These are phyloP conservation scores for Carex cristatella DNA, from an alignment of 176 grass and related monocot genomes.

Conservation along the genomic window DNA sequence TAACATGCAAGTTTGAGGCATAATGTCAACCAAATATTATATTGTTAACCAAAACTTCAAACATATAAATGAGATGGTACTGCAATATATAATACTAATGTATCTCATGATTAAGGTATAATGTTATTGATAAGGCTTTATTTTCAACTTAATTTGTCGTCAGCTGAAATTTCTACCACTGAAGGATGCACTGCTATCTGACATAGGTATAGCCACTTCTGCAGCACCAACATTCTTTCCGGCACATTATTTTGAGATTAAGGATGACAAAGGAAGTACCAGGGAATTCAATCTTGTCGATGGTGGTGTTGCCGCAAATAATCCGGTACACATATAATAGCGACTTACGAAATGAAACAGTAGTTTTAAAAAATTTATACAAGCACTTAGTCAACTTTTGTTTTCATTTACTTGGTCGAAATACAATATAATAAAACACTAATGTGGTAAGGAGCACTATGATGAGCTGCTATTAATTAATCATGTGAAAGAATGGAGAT, in stretches of 20 bases:
- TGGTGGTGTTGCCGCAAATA: slow-evolving; percentile 70
- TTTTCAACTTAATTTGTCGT: background rate
- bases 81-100: too few species aligned
- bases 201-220: slow-evolving; percentile 66
- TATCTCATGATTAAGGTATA: background rate
- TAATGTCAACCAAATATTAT: background rate
- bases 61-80: too few species aligned
- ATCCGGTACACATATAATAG: slow-evolving; percentile 49
- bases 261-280: slow-evolving; percentile 15
- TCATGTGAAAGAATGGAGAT: too few species aligned
- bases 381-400: too few species aligned
- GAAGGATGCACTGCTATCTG: slow-evolving; percentile 70
- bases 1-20: background rate
- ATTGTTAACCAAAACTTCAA: too few species aligned
- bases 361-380: background rate
- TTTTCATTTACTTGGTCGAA: background rate
- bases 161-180: slow-evolving; percentile 34
- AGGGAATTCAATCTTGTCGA: slow-evolving; percentile 60
- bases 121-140: background rate
- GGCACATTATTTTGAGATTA: slow-evolving; percentile 44
- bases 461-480: too few species aligned
- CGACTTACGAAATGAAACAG: background rate
- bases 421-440: background rate
- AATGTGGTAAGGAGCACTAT: background rate
- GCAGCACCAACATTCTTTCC: slow-evolving; percentile 73